Evolutionary conservation across 2,329 filamentous ascomycete species (phyloP).

Genomic region (Bipolaris cookei): DNA sequence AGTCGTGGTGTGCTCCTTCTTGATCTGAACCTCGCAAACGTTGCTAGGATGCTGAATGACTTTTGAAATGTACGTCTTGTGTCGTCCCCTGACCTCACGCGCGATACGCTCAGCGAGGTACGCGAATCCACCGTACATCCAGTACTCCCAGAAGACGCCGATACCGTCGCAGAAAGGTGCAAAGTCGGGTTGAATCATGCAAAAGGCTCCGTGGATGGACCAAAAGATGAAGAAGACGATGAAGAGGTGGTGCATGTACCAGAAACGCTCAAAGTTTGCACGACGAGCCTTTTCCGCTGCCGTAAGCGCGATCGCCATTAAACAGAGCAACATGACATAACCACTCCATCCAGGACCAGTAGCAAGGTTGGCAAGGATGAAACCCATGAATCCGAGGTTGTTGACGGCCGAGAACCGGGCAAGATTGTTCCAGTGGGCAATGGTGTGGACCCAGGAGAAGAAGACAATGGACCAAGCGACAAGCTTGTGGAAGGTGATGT

Average conservation of each 20-base stretch:
- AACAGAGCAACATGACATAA: slow-evolving; percentile 79
- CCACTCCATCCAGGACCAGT: slow-evolving; percentile 86
- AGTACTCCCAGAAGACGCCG: slow-evolving; percentile 89
- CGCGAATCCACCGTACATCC: slow-evolving; percentile 81
- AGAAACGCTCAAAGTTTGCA: slow-evolving; percentile 87
- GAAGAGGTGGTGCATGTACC: slow-evolving; percentile 89
- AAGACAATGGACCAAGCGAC: slow-evolving; percentile 89
- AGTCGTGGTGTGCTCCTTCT: slow-evolving; percentile 85
- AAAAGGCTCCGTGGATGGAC: slow-evolving; percentile 88
- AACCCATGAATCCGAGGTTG: slow-evolving; percentile 78
- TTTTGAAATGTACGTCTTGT: slow-evolving; percentile 87
- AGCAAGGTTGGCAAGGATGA: slow-evolving; percentile 75
- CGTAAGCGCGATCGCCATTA: slow-evolving; percentile 80
- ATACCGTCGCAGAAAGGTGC: slow-evolving; percentile 77
- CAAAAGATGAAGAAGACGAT: slow-evolving; percentile 89
- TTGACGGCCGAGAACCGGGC: slow-evolving; percentile 77
- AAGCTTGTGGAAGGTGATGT: slow-evolving; percentile 85
- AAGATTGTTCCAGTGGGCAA: slow-evolving; percentile 88
- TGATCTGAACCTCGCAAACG: slow-evolving; percentile 89
- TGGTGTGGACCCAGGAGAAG: slow-evolving; percentile 84
- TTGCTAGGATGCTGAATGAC: slow-evolving; percentile 89
- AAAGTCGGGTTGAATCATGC: slow-evolving; percentile 86
- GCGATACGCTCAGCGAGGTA: slow-evolving; percentile 82
- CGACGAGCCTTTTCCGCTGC: slow-evolving; percentile 78
- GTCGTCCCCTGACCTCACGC: slow-evolving; percentile 77